These are phyloP conservation scores for Stephania japonica DNA, from an alignment of 164 flowering plant species.

Conservation along the genomic window DNA sequence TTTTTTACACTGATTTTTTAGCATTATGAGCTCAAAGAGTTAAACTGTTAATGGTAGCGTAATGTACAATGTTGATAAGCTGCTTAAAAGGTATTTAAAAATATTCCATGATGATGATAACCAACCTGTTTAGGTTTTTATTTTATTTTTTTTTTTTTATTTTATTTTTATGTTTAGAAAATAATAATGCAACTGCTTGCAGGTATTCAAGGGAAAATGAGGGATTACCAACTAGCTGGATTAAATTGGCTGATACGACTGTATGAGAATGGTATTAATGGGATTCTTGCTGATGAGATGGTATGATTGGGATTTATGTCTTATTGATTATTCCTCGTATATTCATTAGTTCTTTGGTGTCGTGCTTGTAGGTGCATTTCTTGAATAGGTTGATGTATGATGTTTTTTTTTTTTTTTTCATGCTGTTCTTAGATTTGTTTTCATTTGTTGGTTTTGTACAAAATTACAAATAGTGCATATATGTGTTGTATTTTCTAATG, in stretches of 20 bases:
- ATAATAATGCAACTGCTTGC: conserved; percentile 17
- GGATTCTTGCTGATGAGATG: conserved; percentile 71
- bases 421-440: background rate
- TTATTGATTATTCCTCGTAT: background rate
- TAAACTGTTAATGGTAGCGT: background rate
- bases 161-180: too few species aligned
- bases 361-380: background rate
- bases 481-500: background rate
- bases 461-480: background rate
- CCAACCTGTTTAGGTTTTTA: too few species aligned
- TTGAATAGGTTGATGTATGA: background rate
- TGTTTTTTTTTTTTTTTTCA: background rate
- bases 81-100: too few species aligned
- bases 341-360: background rate
- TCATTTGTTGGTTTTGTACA: conserved; percentile 1
- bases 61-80: too few species aligned
- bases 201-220: conserved; percentile 99
- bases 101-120: too few species aligned
- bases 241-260: conserved; percentile 90
- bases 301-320: background rate
- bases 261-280: conserved; percentile 99
- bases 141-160: too few species aligned
- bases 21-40: background rate
- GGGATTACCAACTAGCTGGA: conserved; percentile 99
- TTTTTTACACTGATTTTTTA: background rate